Evolutionary conservation across 2,329 filamentous ascomycete genomes (phyloP).

Genomic region (Cryoendolithus antarcticus): DNA sequence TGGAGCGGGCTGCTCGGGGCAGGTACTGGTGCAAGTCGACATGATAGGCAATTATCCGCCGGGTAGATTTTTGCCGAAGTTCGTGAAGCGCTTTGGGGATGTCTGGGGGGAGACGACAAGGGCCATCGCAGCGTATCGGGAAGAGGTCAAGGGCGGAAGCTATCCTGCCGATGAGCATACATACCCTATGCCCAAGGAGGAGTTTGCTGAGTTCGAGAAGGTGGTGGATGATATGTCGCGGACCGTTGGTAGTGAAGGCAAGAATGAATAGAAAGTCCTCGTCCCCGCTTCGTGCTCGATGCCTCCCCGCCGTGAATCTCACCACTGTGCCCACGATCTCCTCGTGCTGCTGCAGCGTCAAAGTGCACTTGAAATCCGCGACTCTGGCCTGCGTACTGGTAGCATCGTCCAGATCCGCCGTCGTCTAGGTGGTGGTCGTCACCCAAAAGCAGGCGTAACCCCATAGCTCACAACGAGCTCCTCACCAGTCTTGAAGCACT

Average conservation of each 20-base stretch:
- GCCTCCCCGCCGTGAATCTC: too few relatives aligned
- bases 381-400: too few relatives aligned
- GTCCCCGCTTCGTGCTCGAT: background rate
- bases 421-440: slow-evolving; percentile 23
- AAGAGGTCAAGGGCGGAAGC: slow-evolving; percentile 71
- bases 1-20: slow-evolving; percentile 80
- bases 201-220: slow-evolving; percentile 59
- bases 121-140: slow-evolving; percentile 68
- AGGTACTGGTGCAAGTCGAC: slow-evolving; percentile 91
- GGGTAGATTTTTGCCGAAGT: slow-evolving; percentile 83
- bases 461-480: slow-evolving; percentile 85
- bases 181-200: slow-evolving; percentile 71
- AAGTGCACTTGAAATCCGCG: too few relatives aligned
- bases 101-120: slow-evolving; percentile 72
- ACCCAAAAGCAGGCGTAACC: slow-evolving; percentile 86
- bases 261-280: background rate
- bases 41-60: slow-evolving; percentile 91
- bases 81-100: slow-evolving; percentile 89
- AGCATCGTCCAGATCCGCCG: too few relatives aligned
- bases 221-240: slow-evolving; percentile 27
- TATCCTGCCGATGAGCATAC: slow-evolving; percentile 88
- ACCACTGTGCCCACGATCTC: too few relatives aligned
- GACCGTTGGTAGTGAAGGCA: background rate
- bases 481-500: slow-evolving; percentile 89
- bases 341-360: too few relatives aligned